These are phyloP conservation scores for Pichia deserticola DNA, from an alignment of 805 yeast species.

Conservation along the genomic window DNA sequence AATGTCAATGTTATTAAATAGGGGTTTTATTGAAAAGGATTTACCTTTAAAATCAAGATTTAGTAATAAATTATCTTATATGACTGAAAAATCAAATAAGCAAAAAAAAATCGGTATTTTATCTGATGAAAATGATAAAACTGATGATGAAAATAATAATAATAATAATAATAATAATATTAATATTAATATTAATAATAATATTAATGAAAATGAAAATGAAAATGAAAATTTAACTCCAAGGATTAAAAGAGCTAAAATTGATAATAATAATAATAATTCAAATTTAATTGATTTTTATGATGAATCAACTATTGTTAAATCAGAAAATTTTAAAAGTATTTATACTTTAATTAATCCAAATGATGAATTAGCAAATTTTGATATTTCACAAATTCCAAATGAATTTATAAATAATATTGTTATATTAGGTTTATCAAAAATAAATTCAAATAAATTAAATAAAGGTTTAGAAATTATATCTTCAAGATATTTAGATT, in stretches of 20 bases:
- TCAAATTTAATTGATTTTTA: conserved; percentile 18
- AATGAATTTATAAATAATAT: conserved; percentile 54
- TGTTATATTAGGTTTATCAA: conserved; percentile 58
- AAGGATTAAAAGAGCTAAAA: conserved; percentile 4
- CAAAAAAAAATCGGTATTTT: conserved; percentile 22
- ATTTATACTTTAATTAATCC: conserved; percentile 62
- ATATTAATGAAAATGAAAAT: background rate
- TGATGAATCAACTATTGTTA: conserved; percentile 28
- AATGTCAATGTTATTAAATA: conserved; percentile 27
- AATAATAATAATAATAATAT: background rate
- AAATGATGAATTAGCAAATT: conserved; percentile 48
- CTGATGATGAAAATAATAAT: conserved; percentile 33
- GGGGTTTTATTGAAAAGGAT: conserved; percentile 28
- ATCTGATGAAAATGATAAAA: conserved; percentile 35
- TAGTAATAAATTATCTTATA: conserved; percentile 27
- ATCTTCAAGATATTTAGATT: conserved; percentile 53
- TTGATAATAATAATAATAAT: conserved; percentile 10
- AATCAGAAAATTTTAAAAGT: conserved; percentile 45
- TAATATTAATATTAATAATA: conserved; percentile 1
- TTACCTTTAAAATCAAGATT: conserved; percentile 25
- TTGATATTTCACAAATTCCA: conserved; percentile 67
- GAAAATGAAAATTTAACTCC: conserved; percentile 10
- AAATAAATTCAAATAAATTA: conserved; percentile 44
- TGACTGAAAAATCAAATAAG: conserved; percentile 24
- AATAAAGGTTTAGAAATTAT: conserved; percentile 64